Evolutionary conservation across 2,329 filamentous ascomycete genomes (phyloP).

Genomic region (Talaromyces marneffei): DNA sequence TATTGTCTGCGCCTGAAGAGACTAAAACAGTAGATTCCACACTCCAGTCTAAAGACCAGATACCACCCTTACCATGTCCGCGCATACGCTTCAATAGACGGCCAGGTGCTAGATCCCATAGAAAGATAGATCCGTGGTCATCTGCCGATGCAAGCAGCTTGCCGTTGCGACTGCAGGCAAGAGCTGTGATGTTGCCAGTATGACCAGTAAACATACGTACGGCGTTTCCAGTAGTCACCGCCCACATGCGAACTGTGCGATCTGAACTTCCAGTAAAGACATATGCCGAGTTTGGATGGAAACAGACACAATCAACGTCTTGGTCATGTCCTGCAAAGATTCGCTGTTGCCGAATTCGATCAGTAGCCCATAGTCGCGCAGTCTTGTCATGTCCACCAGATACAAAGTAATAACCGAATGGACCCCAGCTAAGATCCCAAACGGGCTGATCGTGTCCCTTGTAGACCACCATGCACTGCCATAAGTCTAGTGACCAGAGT

Average conservation of each 20-base stretch:
- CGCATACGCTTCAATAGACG: conserved; percentile 84
- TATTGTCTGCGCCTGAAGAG: conserved; percentile 85
- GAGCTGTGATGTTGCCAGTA: conserved; percentile 74
- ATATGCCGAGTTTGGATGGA: conserved; percentile 92
- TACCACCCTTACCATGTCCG: conserved; percentile 86
- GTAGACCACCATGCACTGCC: conserved; percentile 89
- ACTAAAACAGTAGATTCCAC: conserved; percentile 87
- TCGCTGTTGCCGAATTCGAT: conserved; percentile 81
- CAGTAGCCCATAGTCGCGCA: conserved; percentile 84
- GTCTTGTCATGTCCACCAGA: conserved; percentile 85
- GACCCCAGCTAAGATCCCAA: conserved; percentile 82
- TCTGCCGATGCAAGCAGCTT: conserved; percentile 89
- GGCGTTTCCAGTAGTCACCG: conserved; percentile 76
- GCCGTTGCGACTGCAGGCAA: conserved; percentile 82
- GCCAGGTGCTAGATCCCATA: conserved; percentile 91
- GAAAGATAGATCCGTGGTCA: conserved; percentile 77
- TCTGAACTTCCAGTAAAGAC: conserved; percentile 90
- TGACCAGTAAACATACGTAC: conserved; percentile 92
- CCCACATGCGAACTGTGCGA: conserved; percentile 96
- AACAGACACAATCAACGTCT: conserved; percentile 82
- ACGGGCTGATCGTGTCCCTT: conserved; percentile 87
- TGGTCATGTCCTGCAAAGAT: conserved; percentile 90
- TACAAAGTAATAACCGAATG: conserved; percentile 91
- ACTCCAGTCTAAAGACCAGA: conserved; percentile 89
- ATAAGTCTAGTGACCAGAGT: conserved; percentile 87